Conservation (phyloP, 78 protist species). For the Creolimax fragrantissima region DNA sequence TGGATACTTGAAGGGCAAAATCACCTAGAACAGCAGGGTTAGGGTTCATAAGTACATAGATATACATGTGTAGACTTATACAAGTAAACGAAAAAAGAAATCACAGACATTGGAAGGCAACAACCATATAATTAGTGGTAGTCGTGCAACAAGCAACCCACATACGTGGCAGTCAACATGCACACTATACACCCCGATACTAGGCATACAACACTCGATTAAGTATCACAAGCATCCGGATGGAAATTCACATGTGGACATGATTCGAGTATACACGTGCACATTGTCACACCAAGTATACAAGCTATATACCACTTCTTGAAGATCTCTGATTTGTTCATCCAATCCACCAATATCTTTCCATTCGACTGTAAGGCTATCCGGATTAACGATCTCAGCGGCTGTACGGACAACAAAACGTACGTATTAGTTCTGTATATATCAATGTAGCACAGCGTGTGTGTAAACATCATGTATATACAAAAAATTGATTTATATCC, state of each 20-base stretch:
- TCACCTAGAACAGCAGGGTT: background rate
- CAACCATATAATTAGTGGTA: background rate
- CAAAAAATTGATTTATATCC: background rate
- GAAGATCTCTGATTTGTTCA: background rate
- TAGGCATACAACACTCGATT: background rate
- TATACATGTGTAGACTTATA: background rate
- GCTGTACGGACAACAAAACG: background rate
- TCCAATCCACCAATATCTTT: conserved; percentile 12
- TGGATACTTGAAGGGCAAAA: conserved; percentile 11
- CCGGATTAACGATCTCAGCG: background rate
- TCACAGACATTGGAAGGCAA: background rate
- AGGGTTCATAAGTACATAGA: background rate
- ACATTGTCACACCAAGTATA: background rate
- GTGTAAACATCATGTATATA: background rate
- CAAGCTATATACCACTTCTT: background rate
- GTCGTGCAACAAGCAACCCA: background rate
- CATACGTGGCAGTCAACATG: background rate
- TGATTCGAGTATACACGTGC: background rate
- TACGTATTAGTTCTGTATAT: background rate
- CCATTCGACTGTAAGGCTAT: background rate
- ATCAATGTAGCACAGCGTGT: background rate
- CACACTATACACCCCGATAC: background rate
- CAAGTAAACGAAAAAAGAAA: background rate
- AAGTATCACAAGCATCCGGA: background rate
- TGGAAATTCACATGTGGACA: background rate